These are phyloP conservation scores for Aspergillus candidus DNA, from an alignment of 2,329 filamentous ascomycete species.

Conservation along the genomic window DNA sequence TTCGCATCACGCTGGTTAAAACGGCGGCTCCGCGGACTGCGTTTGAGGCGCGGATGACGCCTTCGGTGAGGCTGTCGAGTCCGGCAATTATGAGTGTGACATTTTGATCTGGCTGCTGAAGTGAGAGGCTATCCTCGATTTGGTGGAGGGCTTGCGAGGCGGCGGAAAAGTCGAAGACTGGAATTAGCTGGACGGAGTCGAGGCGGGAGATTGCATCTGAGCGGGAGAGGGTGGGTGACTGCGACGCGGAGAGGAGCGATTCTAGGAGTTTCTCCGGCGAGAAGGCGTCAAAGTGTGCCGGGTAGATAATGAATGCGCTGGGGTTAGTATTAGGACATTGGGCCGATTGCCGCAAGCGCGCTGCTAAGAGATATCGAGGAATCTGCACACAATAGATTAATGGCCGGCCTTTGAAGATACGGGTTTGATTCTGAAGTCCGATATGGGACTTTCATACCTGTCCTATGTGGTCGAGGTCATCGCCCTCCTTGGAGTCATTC, in stretches of 20 bases:
- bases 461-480: slow-evolving; percentile 24
- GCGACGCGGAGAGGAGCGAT: slow-evolving; percentile 16
- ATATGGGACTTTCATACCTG: slow-evolving; percentile 19
- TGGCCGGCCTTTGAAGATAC: slow-evolving; percentile 1
- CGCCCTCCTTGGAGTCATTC: slow-evolving; percentile 15
- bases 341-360: slow-evolving; percentile 11
- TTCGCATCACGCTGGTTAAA: slow-evolving; percentile 27
- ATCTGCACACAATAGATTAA: slow-evolving; percentile 14
- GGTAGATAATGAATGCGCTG: slow-evolving; percentile 32
- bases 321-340: slow-evolving; percentile 5
- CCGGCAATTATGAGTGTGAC: slow-evolving; percentile 30
- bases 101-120: background rate
- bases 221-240: slow-evolving; percentile 13
- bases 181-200: slow-evolving; percentile 29
- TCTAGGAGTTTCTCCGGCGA: slow-evolving; percentile 26
- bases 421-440: background rate
- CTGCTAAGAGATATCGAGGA: slow-evolving; percentile 25
- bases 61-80: slow-evolving; percentile 32
- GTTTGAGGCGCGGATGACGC: slow-evolving; percentile 34
- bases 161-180: slow-evolving; percentile 26
- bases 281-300: slow-evolving; percentile 24
- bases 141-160: slow-evolving; percentile 26
- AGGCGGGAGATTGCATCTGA: slow-evolving; percentile 27
- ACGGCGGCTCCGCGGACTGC: slow-evolving; percentile 29
- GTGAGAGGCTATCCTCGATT: slow-evolving; percentile 22